These are phyloP conservation scores for Pleurostoma richardsiae DNA, from an alignment of 2,329 filamentous ascomycete genomes.

Conservation along the genomic window DNA sequence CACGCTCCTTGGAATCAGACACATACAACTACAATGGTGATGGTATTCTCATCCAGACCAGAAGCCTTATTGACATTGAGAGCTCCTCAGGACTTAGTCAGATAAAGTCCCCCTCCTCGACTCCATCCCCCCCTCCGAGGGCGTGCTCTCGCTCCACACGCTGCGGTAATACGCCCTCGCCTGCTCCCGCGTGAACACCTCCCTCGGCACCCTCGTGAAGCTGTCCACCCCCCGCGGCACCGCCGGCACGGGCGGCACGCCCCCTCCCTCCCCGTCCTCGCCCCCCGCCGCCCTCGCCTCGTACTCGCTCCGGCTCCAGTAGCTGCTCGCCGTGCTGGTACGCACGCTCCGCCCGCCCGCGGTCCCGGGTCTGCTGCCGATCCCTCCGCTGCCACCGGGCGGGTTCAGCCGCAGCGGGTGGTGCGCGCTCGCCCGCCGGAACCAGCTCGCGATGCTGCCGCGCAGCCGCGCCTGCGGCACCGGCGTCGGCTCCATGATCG, in stretches of 20 bases:
- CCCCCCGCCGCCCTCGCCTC: background rate
- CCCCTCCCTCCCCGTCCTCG: background rate
- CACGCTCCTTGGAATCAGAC: no score
- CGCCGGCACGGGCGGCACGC: slow-evolving; percentile 4
- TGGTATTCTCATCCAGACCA: no score
- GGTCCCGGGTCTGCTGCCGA: slow-evolving; percentile 1
- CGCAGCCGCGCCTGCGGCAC: slow-evolving; percentile 5
- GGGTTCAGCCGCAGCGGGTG: slow-evolving; percentile 7
- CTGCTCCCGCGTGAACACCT: slow-evolving; percentile 2
- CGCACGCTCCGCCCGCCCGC: background rate
- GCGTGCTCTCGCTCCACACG: slow-evolving; percentile 1
- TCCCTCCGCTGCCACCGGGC: background rate
- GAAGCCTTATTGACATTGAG: no score
- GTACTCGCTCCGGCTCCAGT: background rate
- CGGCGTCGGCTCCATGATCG: slow-evolving; percentile 1
- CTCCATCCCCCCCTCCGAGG: background rate
- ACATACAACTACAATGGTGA: no score
- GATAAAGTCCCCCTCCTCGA: no score
- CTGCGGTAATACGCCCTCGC: slow-evolving; percentile 2
- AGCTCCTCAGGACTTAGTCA: no score
- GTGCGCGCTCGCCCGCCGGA: slow-evolving; percentile 3
- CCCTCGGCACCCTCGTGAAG: background rate
- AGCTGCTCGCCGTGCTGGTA: background rate
- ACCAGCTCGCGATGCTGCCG: slow-evolving; percentile 7
- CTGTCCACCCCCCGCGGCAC: background rate